phyloP scores from a whole-genome alignment of 148 eudicot genomes.

The Camellia granthamiana region DNA sequence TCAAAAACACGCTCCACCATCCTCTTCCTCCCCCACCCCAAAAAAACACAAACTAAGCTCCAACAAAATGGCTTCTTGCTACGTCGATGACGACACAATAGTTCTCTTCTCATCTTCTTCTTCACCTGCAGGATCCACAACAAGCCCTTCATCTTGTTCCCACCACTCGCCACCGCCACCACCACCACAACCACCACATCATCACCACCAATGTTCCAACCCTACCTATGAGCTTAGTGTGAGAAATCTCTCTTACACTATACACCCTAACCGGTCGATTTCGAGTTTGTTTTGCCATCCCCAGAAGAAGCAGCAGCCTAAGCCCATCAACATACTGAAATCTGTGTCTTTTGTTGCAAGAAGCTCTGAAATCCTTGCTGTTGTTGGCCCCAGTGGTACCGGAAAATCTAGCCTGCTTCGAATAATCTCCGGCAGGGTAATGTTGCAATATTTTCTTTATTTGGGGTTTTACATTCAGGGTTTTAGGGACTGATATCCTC shows the following conservation, averaged over 20 bases:
- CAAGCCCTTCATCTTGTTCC: constrained; percentile 62
- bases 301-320: constrained; percentile 21
- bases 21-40: background rate
- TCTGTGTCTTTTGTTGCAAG: constrained; percentile 62
- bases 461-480: no score
- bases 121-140: constrained; percentile 56
- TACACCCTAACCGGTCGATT: constrained; percentile 33
- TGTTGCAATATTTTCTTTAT: no score
- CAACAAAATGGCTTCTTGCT: constrained; percentile 52
- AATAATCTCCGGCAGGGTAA: constrained; percentile 40
- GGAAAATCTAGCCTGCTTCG: constrained; percentile 81
- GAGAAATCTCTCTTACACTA: constrained; percentile 69
- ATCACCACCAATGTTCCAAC: constrained; percentile 9
- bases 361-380: constrained; percentile 67
- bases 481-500: no score
- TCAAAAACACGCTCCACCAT: background rate
- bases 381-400: constrained; percentile 96
- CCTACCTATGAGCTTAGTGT: constrained; percentile 44
- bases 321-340: constrained; percentile 59
- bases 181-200: background rate
- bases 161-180: constrained; percentile 37
- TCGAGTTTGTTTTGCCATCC: background rate
- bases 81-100: constrained; percentile 53
- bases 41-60: background rate
- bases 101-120: constrained; percentile 55